Evolutionary conservation across 345 rosid species (phyloP).

Genomic region (Turnera subulata): DNA sequence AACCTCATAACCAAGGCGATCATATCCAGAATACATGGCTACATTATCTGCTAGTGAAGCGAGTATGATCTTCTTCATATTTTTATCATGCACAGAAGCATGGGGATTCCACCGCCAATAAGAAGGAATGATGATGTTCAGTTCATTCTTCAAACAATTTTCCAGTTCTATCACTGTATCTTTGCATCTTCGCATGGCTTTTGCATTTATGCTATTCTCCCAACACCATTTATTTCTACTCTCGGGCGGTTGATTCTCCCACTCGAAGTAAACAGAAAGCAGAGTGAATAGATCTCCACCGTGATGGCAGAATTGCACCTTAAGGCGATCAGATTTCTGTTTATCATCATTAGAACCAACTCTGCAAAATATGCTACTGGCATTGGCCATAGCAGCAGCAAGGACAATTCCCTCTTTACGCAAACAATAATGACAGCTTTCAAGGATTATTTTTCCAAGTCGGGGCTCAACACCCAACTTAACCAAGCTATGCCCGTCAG

Average conservation of each 20-base stretch:
- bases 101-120: slow-evolving; percentile 68
- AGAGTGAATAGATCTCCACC: slow-evolving; percentile 83
- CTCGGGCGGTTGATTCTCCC: slow-evolving; percentile 52
- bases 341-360: slow-evolving; percentile 68
- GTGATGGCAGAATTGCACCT: slow-evolving; percentile 77
- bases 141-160: slow-evolving; percentile 60
- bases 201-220: slow-evolving; percentile 92
- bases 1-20: slow-evolving; percentile 84
- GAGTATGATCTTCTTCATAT: slow-evolving; percentile 59
- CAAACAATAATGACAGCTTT: slow-evolving; percentile 49
- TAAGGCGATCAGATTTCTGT: slow-evolving; percentile 69
- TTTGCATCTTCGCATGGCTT: slow-evolving; percentile 83
- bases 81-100: slow-evolving; percentile 36
- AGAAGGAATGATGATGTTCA: slow-evolving; percentile 48
- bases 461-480: slow-evolving; percentile 90
- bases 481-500: slow-evolving; percentile 55
- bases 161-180: slow-evolving; percentile 73
- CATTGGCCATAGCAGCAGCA: slow-evolving; percentile 86
- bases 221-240: slow-evolving; percentile 80
- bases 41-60: slow-evolving; percentile 77
- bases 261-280: slow-evolving; percentile 74
- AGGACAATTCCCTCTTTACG: slow-evolving; percentile 83
- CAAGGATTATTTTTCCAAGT: slow-evolving; percentile 73
- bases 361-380: slow-evolving; percentile 86
- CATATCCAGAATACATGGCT: slow-evolving; percentile 81